Percentiles rank a stretch among this genome's conserved stretches.
phyloP scores from a whole-genome alignment of 2,329 filamentous ascomycete species.

The Taxawa tesnikishii region DNA sequence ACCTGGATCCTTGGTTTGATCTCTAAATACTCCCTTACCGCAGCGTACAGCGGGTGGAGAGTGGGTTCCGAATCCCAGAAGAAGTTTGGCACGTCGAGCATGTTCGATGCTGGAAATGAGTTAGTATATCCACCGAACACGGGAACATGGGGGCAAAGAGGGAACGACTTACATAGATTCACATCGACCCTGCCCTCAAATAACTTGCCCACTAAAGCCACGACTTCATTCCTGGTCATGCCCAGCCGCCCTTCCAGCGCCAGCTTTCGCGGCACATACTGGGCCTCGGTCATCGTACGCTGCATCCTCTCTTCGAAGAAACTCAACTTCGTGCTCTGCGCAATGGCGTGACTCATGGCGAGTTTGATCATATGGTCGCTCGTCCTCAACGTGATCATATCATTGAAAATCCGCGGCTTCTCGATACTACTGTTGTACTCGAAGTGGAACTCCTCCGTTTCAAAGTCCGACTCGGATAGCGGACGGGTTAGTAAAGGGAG shows the following conservation, averaged over 20 bases:
- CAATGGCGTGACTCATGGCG: slow-evolving; percentile 93
- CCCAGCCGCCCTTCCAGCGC: slow-evolving; percentile 82
- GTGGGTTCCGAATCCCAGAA: slow-evolving; percentile 98
- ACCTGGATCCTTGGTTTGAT: slow-evolving; percentile 94
- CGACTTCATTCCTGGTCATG: slow-evolving; percentile 84
- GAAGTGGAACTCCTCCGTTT: slow-evolving; percentile 97
- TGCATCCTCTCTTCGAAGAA: slow-evolving; percentile 96
- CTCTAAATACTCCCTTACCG: slow-evolving; percentile 92
- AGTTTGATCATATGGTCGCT: slow-evolving; percentile 99
- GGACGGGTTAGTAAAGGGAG: slow-evolving; percentile 64
- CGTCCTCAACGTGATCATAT: slow-evolving; percentile 95
- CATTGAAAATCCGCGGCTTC: slow-evolving; percentile 87
- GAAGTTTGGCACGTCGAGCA: slow-evolving; percentile 91
- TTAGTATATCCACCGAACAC: slow-evolving; percentile 1
- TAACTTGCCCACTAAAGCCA: slow-evolving; percentile 77
- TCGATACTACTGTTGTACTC: slow-evolving; percentile 84
- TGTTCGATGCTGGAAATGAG: slow-evolving; percentile 63
- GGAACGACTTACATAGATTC: slow-evolving; percentile 67
- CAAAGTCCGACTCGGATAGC: slow-evolving; percentile 78
- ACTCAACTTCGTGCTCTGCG: slow-evolving; percentile 90
- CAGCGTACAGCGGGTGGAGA: slow-evolving; percentile 83
- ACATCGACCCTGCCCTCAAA: slow-evolving; percentile 95
- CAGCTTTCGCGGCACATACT: slow-evolving; percentile 79
- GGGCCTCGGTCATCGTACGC: slow-evolving; percentile 82
- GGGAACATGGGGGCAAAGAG: background rate